Evolutionary conservation across 768 basidiomycete species (phyloP).

Genomic region (Tylopilus plumbeoviolaceoides): DNA sequence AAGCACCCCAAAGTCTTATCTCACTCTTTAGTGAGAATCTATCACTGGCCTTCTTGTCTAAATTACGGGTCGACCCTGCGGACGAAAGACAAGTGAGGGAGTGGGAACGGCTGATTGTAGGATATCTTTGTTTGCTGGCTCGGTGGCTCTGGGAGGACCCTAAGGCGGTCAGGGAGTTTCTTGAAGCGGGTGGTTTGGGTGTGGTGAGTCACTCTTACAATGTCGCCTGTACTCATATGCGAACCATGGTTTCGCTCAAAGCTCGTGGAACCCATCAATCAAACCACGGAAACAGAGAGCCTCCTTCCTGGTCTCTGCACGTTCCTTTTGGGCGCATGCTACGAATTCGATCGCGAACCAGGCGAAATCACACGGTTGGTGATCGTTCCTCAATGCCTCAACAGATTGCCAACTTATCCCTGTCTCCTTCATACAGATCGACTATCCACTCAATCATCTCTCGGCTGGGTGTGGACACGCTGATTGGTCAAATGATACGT

Average conservation of each 20-base stretch:
- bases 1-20: constrained; percentile 67
- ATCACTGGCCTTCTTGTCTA: constrained; percentile 78
- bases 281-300: constrained; percentile 78
- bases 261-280: constrained; percentile 95
- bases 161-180: constrained; percentile 78
- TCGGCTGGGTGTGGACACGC: constrained; percentile 85
- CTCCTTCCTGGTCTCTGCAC: constrained; percentile 87
- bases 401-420: neutral
- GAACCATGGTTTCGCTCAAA: constrained; percentile 24
- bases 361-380: constrained; percentile 90
- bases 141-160: constrained; percentile 99
- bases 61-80: constrained; percentile 46
- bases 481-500: constrained; percentile 81
- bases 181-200: constrained; percentile 86
- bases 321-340: constrained; percentile 90
- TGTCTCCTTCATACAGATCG: constrained; percentile 40
- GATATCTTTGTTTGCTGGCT: constrained; percentile 75
- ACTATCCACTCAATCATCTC: constrained; percentile 88
- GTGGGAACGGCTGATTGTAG: constrained; percentile 87
- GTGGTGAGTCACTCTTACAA: constrained; percentile 55
- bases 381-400: neutral
- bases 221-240: neutral
- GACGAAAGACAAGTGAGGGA: constrained; percentile 73
- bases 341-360: constrained; percentile 94
- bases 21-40: constrained; percentile 88